Evolutionary conservation across 805 yeast species (phyloP).

Genomic region (Helenozyma rhizophorensis): DNA sequence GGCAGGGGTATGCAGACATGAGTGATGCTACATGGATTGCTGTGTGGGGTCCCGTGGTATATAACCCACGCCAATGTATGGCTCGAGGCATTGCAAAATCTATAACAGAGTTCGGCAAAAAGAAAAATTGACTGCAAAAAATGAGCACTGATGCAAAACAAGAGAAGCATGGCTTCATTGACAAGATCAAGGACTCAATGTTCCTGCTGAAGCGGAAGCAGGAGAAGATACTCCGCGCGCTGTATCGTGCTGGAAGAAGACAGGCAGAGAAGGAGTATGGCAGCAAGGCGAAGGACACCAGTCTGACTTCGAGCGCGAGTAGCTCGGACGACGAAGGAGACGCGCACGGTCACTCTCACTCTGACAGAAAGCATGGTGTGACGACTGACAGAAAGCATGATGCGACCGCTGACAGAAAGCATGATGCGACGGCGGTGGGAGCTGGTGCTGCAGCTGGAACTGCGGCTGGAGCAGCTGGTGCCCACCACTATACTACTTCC

Average conservation of each 20-base stretch:
- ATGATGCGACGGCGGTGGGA: slow-evolving; percentile 4
- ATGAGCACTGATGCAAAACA: neutral
- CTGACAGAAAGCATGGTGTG: too few relatives aligned
- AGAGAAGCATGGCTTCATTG: slow-evolving; percentile 9
- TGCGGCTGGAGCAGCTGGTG: neutral
- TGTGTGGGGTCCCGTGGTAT: too few relatives aligned
- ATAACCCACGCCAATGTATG: too few relatives aligned
- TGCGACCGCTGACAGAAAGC: neutral
- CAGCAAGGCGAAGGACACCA: neutral
- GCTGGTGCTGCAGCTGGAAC: slow-evolving; percentile 7
- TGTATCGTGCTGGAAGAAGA: slow-evolving; percentile 13
- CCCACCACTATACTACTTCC: too few relatives aligned
- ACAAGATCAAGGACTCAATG: slow-evolving; percentile 7
- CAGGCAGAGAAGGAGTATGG: slow-evolving; percentile 7
- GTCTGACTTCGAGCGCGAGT: neutral
- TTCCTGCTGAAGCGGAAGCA: slow-evolving; percentile 3
- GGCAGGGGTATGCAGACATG: too few relatives aligned
- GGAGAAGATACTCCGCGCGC: slow-evolving; percentile 9
- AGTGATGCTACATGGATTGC: too few relatives aligned
- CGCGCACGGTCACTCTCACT: neutral
- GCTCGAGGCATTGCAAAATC: too few relatives aligned
- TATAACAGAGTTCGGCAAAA: too few relatives aligned
- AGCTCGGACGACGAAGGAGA: neutral
- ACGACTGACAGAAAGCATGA: neutral
- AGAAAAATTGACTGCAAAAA: too few relatives aligned